Evolutionary conservation across 2,329 filamentous ascomycete species (phyloP).

Genomic region (Trichophyton rubrum): DNA sequence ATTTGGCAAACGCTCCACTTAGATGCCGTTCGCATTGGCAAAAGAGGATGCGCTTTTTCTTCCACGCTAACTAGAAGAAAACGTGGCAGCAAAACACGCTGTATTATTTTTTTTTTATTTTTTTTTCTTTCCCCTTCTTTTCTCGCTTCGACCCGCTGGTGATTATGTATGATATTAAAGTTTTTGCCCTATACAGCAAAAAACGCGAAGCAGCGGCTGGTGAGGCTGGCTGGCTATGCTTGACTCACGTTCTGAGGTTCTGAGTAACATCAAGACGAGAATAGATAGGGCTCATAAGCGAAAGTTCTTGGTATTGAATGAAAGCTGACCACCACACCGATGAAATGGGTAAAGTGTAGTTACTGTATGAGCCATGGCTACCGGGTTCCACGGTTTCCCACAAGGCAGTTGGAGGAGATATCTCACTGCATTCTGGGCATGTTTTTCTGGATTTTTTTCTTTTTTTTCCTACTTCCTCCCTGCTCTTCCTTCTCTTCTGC

Average conservation of each 20-base stretch:
- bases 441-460: too few species aligned
- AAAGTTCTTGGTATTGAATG: neutral
- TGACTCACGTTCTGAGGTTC: neutral
- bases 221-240: neutral
- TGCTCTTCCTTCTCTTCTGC: neutral
- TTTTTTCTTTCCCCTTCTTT: neutral
- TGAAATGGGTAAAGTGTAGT: neutral
- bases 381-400: neutral
- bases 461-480: neutral
- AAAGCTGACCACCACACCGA: neutral
- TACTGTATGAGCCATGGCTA: neutral
- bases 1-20: neutral
- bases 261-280: neutral
- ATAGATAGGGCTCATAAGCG: neutral
- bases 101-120: neutral
- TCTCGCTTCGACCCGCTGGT: neutral
- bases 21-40: neutral
- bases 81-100: conserved; percentile 1
- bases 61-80: neutral
- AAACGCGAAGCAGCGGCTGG: neutral
- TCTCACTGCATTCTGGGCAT: neutral
- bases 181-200: neutral
- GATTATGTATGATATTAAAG: neutral
- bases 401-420: neutral
- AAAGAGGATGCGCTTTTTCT: neutral